Conservation (phyloP, 768 basidiomycete genomes). For the Rubroboletus pulcherrimus region DNA sequence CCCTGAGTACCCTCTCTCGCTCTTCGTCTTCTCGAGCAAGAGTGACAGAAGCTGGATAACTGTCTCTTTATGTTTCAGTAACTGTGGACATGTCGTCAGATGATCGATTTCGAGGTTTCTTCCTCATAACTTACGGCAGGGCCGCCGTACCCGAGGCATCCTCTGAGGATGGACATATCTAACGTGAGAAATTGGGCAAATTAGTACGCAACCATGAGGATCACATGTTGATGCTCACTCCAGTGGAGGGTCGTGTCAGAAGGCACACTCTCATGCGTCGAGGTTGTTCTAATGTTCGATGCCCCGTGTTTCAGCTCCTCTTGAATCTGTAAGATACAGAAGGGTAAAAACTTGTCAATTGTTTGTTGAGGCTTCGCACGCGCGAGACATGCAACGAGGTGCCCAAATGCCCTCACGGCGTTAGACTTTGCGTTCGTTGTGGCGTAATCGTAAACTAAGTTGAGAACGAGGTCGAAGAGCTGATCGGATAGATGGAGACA, state of each 20-base stretch:
- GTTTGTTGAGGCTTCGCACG: conserved; percentile 73
- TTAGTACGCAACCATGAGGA: neutral
- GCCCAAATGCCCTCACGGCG: conserved; percentile 85
- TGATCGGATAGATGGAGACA: conserved; percentile 62
- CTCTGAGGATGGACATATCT: conserved; percentile 82
- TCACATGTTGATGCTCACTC: conserved; percentile 50
- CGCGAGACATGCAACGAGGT: conserved; percentile 81
- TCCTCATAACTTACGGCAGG: conserved; percentile 42
- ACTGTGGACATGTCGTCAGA: conserved; percentile 35
- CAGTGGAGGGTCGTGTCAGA: conserved; percentile 91
- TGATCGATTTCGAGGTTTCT: neutral
- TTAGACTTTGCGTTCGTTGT: conserved; percentile 90
- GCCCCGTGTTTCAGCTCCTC: conserved; percentile 89
- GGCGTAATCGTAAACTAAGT: conserved; percentile 80
- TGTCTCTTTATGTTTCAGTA: conserved; percentile 64
- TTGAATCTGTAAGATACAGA: conserved; percentile 72
- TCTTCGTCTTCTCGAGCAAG: conserved; percentile 76
- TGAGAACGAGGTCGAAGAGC: conserved; percentile 82
- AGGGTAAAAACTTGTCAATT: conserved; percentile 75
- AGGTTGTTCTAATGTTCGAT: conserved; percentile 79
- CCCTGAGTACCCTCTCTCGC: conserved; percentile 83
- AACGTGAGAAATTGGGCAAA: neutral
- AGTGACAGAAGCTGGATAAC: conserved; percentile 60
- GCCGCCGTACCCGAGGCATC: conserved; percentile 75
- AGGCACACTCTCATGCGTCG: conserved; percentile 65